Evolutionary conservation across 305 asterid genomes (phyloP).

Genomic region (Solanum hybrid): DNA sequence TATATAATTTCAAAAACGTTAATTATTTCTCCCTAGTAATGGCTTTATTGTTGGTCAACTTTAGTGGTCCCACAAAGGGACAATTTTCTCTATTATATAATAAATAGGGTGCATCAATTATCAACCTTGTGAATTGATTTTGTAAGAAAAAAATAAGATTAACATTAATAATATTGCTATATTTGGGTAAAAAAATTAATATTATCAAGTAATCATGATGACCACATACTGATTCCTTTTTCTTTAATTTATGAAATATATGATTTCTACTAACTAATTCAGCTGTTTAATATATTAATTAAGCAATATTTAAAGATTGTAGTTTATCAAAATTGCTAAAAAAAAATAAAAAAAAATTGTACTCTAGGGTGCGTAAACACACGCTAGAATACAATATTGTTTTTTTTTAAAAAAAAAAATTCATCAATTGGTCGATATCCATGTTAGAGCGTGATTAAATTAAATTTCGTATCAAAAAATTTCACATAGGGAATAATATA

Average conservation of each 20-base stretch:
- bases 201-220: background rate
- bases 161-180: background rate
- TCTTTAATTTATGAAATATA: background rate
- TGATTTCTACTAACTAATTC: background rate
- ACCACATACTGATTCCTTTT: background rate
- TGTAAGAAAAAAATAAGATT: background rate
- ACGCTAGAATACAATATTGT: too few relatives aligned
- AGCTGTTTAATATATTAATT: background rate
- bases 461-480: accelerated
- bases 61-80: background rate
- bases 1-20: background rate
- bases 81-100: background rate
- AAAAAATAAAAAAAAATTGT: background rate
- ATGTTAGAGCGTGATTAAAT: background rate
- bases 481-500: too few relatives aligned
- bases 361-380: background rate
- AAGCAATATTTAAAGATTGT: background rate
- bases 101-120: background rate
- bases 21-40: background rate
- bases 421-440: accelerated
- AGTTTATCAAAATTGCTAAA: background rate
- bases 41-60: background rate
- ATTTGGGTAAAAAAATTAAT: background rate
- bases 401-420: too few relatives aligned
- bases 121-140: background rate